Conservation (phyloP, 106 monocot genomes). For the Apostasia ramifera region DNA sequence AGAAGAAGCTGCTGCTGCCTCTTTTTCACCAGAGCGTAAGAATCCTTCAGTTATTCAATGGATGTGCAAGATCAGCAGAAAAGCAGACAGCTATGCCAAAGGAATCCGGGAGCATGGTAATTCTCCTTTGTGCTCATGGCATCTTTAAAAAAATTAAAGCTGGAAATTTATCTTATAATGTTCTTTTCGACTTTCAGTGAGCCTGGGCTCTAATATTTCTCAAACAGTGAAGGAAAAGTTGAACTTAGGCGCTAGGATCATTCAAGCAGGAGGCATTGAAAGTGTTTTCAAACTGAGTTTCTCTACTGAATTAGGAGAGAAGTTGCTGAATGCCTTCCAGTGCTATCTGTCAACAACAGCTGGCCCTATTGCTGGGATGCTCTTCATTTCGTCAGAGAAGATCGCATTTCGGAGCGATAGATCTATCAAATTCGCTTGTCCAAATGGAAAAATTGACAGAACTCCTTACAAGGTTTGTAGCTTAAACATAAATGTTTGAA, state of each 20-base stretch:
- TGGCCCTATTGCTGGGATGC: constrained; percentile 30
- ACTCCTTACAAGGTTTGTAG: constrained; percentile 20
- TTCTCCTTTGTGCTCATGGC: background rate
- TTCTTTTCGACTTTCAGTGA: constrained; percentile 12
- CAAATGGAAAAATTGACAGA: constrained; percentile 15
- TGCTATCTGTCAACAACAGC: constrained; percentile 34
- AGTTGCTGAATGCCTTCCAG: constrained; percentile 31
- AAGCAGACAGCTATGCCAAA: constrained; percentile 12
- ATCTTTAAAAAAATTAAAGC: background rate
- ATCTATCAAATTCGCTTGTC: constrained; percentile 13
- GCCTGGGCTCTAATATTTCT: constrained; percentile 19
- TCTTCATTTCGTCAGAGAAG: constrained; percentile 28
- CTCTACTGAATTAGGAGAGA: constrained; percentile 24
- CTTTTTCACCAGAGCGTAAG: background rate
- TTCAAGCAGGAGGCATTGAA: constrained; percentile 23
- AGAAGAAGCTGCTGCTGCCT: background rate
- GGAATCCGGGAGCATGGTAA: constrained; percentile 8
- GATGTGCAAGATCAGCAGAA: constrained; percentile 15
- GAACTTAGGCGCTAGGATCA: constrained; percentile 14
- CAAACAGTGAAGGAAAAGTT: constrained; percentile 20
- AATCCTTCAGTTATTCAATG: constrained; percentile 7
- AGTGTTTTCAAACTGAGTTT: constrained; percentile 24
- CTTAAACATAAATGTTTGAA: too few relatives aligned
- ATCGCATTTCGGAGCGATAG: constrained; percentile 25
- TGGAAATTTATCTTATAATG: background rate